These are phyloP conservation scores for Colletotrichum camelliae DNA, from an alignment of 2,329 filamentous ascomycete species.

Conservation along the genomic window DNA sequence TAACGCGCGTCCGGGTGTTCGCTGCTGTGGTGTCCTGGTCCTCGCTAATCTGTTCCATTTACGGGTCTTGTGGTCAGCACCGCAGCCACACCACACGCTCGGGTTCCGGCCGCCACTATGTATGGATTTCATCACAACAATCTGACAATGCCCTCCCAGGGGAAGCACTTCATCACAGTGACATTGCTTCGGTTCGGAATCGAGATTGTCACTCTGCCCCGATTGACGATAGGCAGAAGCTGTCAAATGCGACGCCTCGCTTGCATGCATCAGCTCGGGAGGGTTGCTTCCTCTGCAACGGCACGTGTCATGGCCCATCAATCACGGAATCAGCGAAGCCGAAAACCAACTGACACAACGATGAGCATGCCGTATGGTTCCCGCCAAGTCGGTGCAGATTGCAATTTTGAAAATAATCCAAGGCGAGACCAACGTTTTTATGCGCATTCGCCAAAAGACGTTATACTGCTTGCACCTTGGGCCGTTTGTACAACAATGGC, in stretches of 20 bases:
- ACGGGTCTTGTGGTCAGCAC: constrained; percentile 1
- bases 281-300: not conserved
- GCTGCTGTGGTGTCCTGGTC: not conserved
- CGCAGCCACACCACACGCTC: constrained; percentile 6
- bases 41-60: constrained; percentile 25
- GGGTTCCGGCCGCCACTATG: not conserved
- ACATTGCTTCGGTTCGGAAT: not conserved
- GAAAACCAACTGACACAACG: not conserved
- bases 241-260: not conserved
- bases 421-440: not conserved
- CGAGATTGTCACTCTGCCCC: not conserved
- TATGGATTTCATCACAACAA: not conserved
- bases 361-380: not conserved
- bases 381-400: not conserved
- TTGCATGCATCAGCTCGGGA: not conserved
- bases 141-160: not conserved
- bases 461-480: constrained; percentile 5
- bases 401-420: not conserved
- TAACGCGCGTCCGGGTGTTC: constrained; percentile 4
- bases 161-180: not conserved
- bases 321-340: not conserved
- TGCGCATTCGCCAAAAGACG: constrained; percentile 7
- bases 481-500: not conserved
- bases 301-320: not conserved
- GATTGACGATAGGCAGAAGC: not conserved